Conservation (phyloP, 1,139 yeast genomes). For the Lodderomyces theae region DNA sequence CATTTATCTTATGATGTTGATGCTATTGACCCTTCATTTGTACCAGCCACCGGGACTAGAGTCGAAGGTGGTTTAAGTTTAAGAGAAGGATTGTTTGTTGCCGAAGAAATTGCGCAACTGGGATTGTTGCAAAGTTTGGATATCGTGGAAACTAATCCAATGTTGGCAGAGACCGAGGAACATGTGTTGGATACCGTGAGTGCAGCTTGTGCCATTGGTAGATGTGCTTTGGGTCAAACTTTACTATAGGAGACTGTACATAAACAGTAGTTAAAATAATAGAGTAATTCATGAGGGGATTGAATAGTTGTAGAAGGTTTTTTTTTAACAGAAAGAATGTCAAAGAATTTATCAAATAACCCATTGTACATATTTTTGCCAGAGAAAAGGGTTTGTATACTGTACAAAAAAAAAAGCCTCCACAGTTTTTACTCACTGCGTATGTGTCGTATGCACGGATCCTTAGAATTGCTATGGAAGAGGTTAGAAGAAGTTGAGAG, state of each 20-base stretch:
- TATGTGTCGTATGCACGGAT: neutral
- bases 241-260: slow-evolving; percentile 59
- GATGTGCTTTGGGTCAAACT: slow-evolving; percentile 94
- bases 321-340: neutral
- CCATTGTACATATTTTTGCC: slow-evolving; percentile 1
- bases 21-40: slow-evolving; percentile 91
- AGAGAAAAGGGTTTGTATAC: too few relatives aligned
- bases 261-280: too few relatives aligned
- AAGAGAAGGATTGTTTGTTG: slow-evolving; percentile 90
- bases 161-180: slow-evolving; percentile 72
- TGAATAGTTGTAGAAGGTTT: too few relatives aligned
- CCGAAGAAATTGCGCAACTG: slow-evolving; percentile 87
- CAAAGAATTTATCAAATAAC: neutral
- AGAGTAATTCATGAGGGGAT: too few relatives aligned
- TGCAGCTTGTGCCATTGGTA: slow-evolving; percentile 87
- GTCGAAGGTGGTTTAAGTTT: slow-evolving; percentile 94
- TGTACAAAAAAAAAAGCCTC: neutral
- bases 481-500: neutral
- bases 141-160: slow-evolving; percentile 92
- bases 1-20: slow-evolving; percentile 95
- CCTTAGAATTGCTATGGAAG: neutral
- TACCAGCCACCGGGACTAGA: slow-evolving; percentile 97
- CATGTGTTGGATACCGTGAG: slow-evolving; percentile 83
- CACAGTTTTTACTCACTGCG: neutral
- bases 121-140: slow-evolving; percentile 86